Conservation (phyloP, 2,329 filamentous ascomycete species). For the Arthrinium puccinioides region DNA sequence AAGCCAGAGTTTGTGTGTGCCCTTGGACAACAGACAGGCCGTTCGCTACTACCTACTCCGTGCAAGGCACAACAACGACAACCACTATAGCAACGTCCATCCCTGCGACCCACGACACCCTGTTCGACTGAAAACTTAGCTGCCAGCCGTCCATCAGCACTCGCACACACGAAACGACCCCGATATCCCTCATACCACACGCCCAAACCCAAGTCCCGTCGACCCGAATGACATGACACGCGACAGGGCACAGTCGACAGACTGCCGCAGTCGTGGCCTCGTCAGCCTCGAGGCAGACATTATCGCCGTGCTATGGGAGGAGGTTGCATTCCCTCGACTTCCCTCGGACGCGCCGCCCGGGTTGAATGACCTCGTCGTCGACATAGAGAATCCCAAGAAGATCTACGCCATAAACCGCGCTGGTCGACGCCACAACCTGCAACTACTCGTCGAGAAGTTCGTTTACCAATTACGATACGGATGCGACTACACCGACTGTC, state of each 20-base stretch:
- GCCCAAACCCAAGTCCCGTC: too few relatives aligned
- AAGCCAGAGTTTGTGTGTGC: too few relatives aligned
- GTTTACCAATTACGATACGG: constrained; percentile 76
- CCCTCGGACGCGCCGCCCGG: constrained; percentile 54
- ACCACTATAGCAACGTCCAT: too few relatives aligned
- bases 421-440: constrained; percentile 55
- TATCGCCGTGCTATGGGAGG: constrained; percentile 53
- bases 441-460: constrained; percentile 65
- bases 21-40: too few relatives aligned
- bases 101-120: too few relatives aligned
- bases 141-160: too few relatives aligned
- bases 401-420: constrained; percentile 56
- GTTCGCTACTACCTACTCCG: too few relatives aligned
- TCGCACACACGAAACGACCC: too few relatives aligned
- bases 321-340: constrained; percentile 50
- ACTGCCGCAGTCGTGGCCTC: constrained; percentile 23
- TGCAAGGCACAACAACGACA: too few relatives aligned
- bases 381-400: constrained; percentile 53
- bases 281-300: constrained; percentile 36
- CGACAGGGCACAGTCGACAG: constrained; percentile 30
- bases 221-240: constrained; percentile 40
- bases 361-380: constrained; percentile 45
- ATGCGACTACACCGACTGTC: constrained; percentile 62
- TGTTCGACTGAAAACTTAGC: too few relatives aligned
- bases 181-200: too few relatives aligned